phyloP scores from a whole-genome alignment of 768 basidiomycete genomes.

The Leccinum olivaceopallidum region DNA sequence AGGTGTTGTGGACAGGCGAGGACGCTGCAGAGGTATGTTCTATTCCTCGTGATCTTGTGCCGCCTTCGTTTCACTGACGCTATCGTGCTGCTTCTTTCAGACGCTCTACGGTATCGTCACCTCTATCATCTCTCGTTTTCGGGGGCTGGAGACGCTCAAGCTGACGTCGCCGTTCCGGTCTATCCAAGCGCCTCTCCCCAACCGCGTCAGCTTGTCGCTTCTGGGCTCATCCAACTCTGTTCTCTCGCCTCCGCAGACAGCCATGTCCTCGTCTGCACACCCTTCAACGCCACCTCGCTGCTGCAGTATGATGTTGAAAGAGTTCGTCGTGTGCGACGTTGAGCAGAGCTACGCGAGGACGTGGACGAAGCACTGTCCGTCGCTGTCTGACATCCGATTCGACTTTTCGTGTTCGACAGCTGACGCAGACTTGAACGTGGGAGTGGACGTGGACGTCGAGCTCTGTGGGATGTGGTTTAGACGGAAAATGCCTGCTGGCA shows the following conservation, averaged over 20 bases:
- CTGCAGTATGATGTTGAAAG: slow-evolving; percentile 14
- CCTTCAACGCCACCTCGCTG: neutral
- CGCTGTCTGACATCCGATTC: slow-evolving; percentile 30
- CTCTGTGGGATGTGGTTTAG: slow-evolving; percentile 35
- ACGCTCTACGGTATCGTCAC: slow-evolving; percentile 32
- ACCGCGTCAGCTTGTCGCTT: slow-evolving; percentile 2
- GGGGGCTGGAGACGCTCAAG: slow-evolving; percentile 29
- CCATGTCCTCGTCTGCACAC: neutral
- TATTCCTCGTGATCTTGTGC: neutral
- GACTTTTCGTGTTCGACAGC: slow-evolving; percentile 29
- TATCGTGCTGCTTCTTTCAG: slow-evolving; percentile 9
- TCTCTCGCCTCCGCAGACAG: slow-evolving; percentile 11
- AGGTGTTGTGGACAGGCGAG: slow-evolving; percentile 28
- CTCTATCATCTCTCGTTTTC: slow-evolving; percentile 34
- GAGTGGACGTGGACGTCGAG: slow-evolving; percentile 32
- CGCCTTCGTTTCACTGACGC: neutral
- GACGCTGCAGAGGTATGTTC: slow-evolving; percentile 31
- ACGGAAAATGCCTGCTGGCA: slow-evolving; percentile 16
- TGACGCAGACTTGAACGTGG: slow-evolving; percentile 30
- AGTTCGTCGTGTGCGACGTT: slow-evolving; percentile 29
- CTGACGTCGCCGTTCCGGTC: slow-evolving; percentile 34
- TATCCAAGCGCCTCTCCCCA: slow-evolving; percentile 19
- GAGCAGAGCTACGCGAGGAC: slow-evolving; percentile 29
- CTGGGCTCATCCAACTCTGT: neutral
- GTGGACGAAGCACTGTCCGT: slow-evolving; percentile 32